Base-by-base conservation (phyloP, 345 rosid species). In the Leavenworthia alabamica region DNA sequence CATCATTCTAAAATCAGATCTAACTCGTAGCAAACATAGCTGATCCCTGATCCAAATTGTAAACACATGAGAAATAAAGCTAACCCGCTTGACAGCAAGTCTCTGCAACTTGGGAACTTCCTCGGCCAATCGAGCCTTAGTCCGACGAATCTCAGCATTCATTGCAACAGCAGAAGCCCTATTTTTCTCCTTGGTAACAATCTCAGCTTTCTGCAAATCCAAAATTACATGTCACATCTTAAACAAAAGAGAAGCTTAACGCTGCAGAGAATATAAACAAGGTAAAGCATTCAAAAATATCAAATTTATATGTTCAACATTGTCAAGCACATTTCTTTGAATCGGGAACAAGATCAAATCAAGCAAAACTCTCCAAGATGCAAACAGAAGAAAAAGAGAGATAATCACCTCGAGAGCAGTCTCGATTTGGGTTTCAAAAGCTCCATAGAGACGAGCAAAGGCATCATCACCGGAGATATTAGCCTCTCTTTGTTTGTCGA, bases 131-230 rank as follows among this genome's bases (percentile, higher is more conserved):
- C 88, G 77, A 24, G 95, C 97, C 75, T 94, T 94, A 8, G 90
- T 86, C 26, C 99, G 67, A 33, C 99, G 99, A 56, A 94, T 82
- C 85, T 94, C 99, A 31, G 95, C 99, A 48, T 94, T 89, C 78
- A 94, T 45, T 35, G 96, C 96, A 60, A 94, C 99, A 10, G 84
- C 87, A 55, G 99, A 75, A 43, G 95, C 99, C 70, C 83, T 84
- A 10, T 72, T 84, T 64, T 84, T 89, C 84, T 89, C 97, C 51
- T 73, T 94, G 2, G 88, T 60, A 72, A 89, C 96, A 61, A 71
- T 56, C 62, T 90, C 97, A 47, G 89, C 90, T 88, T 93, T 93
- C 99, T 93, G 71, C 65, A 57, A 57, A 32, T 10, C 12, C 23
- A n/a, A n/a, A n/a, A n/a, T n/a, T n/a, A n/a, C n/a, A n/a, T n/a